Evolutionary conservation across 192 early-diverging fungal genomes (phyloP).

Genomic region (Mortierella alpina): DNA sequence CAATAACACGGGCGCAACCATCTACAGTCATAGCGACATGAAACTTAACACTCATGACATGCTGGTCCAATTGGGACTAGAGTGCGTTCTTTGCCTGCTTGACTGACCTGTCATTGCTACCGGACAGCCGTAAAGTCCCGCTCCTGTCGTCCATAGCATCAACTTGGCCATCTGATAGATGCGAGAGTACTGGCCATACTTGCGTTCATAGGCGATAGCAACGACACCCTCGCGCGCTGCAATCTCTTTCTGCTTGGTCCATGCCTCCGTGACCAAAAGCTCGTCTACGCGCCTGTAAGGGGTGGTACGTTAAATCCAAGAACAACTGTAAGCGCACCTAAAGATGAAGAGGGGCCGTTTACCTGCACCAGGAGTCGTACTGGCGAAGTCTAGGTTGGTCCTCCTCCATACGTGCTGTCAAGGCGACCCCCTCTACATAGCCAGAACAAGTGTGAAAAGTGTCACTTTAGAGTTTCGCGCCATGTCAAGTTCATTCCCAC

Average conservation of each 20-base stretch:
- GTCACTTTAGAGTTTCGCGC: background rate
- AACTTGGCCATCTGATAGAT: slow-evolving; percentile 76
- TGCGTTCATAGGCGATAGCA: slow-evolving; percentile 71
- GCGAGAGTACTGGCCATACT: slow-evolving; percentile 60
- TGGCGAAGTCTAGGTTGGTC: slow-evolving; percentile 73
- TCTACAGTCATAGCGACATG: slow-evolving; percentile 38
- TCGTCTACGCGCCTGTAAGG: slow-evolving; percentile 66
- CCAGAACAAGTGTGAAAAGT: background rate
- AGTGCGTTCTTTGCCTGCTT: background rate
- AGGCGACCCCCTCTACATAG: slow-evolving; percentile 58
- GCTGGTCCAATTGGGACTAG: background rate
- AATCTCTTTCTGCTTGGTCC: slow-evolving; percentile 69
- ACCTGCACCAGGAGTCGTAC: slow-evolving; percentile 75
- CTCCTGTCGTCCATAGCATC: slow-evolving; percentile 64
- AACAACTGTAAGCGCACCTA: slow-evolving; percentile 70
- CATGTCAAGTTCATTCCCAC: background rate
- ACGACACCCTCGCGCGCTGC: slow-evolving; percentile 74
- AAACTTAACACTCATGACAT: background rate
- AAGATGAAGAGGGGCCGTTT: background rate
- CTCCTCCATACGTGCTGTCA: slow-evolving; percentile 64
- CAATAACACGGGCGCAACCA: slow-evolving; percentile 72
- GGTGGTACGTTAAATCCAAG: slow-evolving; percentile 26
- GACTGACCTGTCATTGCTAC: slow-evolving; percentile 73
- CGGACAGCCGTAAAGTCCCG: slow-evolving; percentile 72
- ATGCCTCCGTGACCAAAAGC: slow-evolving; percentile 67